Percentiles rank a stretch among this genome's conserved stretches.
phyloP scores from a whole-genome alignment of 169 alveolate species.

The Babesia ovis region DNA sequence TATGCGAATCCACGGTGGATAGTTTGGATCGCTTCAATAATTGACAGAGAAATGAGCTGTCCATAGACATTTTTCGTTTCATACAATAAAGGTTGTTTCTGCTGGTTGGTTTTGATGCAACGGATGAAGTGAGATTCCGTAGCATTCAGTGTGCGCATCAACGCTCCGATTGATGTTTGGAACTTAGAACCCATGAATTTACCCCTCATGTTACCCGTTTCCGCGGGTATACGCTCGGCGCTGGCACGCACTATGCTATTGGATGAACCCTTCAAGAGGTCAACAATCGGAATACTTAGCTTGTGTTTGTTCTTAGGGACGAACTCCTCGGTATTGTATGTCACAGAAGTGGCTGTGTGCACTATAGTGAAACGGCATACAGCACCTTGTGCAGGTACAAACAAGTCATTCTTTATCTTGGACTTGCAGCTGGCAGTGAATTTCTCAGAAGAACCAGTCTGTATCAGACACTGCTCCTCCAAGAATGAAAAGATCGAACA shows the following conservation, averaged over 20 bases:
- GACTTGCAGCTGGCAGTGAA: slow-evolving; percentile 66
- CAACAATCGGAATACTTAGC: slow-evolving; percentile 29
- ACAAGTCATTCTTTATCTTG: slow-evolving; percentile 52
- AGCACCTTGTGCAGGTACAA: slow-evolving; percentile 57
- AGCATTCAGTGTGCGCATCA: slow-evolving; percentile 44
- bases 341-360: slow-evolving; percentile 64
- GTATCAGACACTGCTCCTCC: slow-evolving; percentile 67
- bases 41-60: slow-evolving; percentile 62
- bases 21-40: slow-evolving; percentile 65
- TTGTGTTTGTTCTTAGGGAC: slow-evolving; percentile 66
- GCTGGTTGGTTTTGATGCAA: slow-evolving; percentile 70
- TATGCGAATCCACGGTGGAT: slow-evolving; percentile 66
- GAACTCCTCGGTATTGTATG: slow-evolving; percentile 62
- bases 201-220: slow-evolving; percentile 48
- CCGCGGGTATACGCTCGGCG: slow-evolving; percentile 13
- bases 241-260: slow-evolving; percentile 34
- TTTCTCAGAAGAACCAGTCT: slow-evolving; percentile 56
- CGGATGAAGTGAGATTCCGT: slow-evolving; percentile 72
- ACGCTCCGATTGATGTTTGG: slow-evolving; percentile 49
- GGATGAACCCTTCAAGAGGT: slow-evolving; percentile 27
- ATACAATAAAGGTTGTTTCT: slow-evolving; percentile 43
- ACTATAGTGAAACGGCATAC: slow-evolving; percentile 54
- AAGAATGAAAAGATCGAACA: slow-evolving; percentile 58
- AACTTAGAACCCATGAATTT: slow-evolving; percentile 65
- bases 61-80: slow-evolving; percentile 53